Evolutionary conservation across 768 basidiomycete genomes (phyloP).

Genomic region (Pleurotus cornucopiae): DNA sequence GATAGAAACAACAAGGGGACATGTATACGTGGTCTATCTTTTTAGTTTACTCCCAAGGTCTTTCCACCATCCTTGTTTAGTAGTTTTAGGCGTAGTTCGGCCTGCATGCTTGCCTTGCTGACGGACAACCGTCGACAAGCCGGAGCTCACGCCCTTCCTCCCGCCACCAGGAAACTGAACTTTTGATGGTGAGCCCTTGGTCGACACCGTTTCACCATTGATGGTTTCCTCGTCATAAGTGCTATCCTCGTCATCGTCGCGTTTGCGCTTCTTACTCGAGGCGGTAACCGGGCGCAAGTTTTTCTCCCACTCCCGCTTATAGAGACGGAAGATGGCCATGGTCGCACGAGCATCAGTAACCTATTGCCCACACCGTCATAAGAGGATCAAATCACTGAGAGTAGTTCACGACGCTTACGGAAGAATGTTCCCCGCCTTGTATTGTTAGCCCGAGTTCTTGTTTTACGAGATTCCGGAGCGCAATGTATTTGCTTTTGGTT

Average conservation of each 20-base stretch:
- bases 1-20: too few species aligned
- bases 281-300: slow-evolving; percentile 19
- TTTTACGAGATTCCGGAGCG: slow-evolving; percentile 74
- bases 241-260: too few species aligned
- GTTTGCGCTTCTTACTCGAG: slow-evolving; percentile 15
- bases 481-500: slow-evolving; percentile 59
- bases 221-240: neutral
- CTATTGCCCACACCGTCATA: slow-evolving; percentile 31
- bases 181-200: slow-evolving; percentile 13
- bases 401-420: slow-evolving; percentile 46
- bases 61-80: slow-evolving; percentile 43
- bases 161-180: slow-evolving; percentile 44
- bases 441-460: slow-evolving; percentile 78
- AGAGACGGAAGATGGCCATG: slow-evolving; percentile 87
- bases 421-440: slow-evolving; percentile 86
- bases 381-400: too few species aligned
- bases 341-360: slow-evolving; percentile 91
- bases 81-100: neutral
- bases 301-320: slow-evolving; percentile 84
- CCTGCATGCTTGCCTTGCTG: slow-evolving; percentile 11
- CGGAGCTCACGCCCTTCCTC: slow-evolving; percentile 61
- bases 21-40: slow-evolving; percentile 4
- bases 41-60: slow-evolving; percentile 27
- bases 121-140: slow-evolving; percentile 47
- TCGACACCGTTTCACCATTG: slow-evolving; percentile 12